Conservation (phyloP, 2,329 filamentous ascomycete genomes). For the Teratosphaeria gauchensis region DNA sequence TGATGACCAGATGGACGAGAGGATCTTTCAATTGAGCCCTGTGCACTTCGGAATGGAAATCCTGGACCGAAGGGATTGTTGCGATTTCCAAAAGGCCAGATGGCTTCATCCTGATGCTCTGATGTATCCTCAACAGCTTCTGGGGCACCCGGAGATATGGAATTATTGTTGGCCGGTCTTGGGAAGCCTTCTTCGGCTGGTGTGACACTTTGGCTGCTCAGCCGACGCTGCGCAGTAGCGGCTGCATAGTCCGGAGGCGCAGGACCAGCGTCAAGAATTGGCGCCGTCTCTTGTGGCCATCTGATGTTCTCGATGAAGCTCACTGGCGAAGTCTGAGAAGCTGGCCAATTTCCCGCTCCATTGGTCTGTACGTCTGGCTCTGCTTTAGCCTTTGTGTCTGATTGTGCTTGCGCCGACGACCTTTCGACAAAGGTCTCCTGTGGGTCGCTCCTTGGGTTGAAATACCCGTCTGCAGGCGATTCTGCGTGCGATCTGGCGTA, state of each 20-base stretch:
- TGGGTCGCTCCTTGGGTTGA: constrained; percentile 9
- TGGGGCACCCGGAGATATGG: neutral
- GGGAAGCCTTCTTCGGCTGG: neutral
- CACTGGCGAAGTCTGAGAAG: constrained; percentile 2
- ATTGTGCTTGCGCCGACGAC: constrained; percentile 6
- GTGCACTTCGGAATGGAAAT: neutral
- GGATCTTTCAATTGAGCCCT: neutral
- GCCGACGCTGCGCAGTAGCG: constrained; percentile 8
- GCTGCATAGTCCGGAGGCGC: constrained; percentile 21
- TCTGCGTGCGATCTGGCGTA: constrained; percentile 5
- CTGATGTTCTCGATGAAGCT: constrained; percentile 6
- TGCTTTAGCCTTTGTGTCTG: constrained; percentile 13
- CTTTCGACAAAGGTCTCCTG: constrained; percentile 12
- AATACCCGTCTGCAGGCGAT: constrained; percentile 17
- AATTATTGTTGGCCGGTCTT: neutral
- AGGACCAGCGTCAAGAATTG: constrained; percentile 7
- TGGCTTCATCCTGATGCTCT: neutral
- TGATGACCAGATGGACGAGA: neutral
- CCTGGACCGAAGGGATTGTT: constrained; percentile 1
- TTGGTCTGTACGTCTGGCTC: constrained; percentile 4
- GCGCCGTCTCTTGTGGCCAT: constrained; percentile 8
- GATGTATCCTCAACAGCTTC: neutral
- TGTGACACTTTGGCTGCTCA: neutral
- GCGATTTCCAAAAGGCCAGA: constrained; percentile 4
- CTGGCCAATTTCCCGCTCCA: constrained; percentile 2